These are phyloP conservation scores for Fistulinella prunicolor DNA, from an alignment of 768 basidiomycete species.

Conservation along the genomic window DNA sequence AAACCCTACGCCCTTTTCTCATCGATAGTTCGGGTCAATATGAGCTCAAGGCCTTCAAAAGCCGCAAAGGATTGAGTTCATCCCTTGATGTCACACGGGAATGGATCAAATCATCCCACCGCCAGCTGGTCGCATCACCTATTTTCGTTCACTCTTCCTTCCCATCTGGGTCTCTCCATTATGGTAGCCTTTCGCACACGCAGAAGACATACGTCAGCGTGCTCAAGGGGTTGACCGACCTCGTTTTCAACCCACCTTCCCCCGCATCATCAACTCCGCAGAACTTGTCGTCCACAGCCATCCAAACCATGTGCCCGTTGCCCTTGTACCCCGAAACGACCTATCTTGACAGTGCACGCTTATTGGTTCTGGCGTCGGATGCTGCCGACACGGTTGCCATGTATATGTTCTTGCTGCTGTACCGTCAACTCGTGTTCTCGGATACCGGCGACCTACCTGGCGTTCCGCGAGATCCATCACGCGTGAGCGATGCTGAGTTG, in stretches of 20 bases:
- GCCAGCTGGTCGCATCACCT: slow-evolving; percentile 39
- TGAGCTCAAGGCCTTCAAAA: slow-evolving; percentile 75
- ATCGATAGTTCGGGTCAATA: slow-evolving; percentile 75
- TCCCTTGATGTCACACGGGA: slow-evolving; percentile 55
- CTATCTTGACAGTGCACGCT: slow-evolving; percentile 73
- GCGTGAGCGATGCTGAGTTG: slow-evolving; percentile 52
- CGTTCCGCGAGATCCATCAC: slow-evolving; percentile 31
- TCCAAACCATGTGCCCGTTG: slow-evolving; percentile 33
- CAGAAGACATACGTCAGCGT: slow-evolving; percentile 49
- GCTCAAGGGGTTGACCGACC: slow-evolving; percentile 59
- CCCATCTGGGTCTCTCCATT: slow-evolving; percentile 41
- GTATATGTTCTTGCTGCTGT: slow-evolving; percentile 80
- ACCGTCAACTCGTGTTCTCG: slow-evolving; percentile 67
- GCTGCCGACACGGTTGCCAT: slow-evolving; percentile 70
- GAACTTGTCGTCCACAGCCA: slow-evolving; percentile 31
- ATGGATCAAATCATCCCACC: slow-evolving; percentile 62
- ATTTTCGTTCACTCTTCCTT: slow-evolving; percentile 44
- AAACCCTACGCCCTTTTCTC: slow-evolving; percentile 88
- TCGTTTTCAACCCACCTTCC: slow-evolving; percentile 58
- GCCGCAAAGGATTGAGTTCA: slow-evolving; percentile 43
- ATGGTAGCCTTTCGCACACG: slow-evolving; percentile 42
- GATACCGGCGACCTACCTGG: slow-evolving; percentile 34
- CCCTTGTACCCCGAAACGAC: slow-evolving; percentile 70
- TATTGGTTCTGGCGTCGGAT: slow-evolving; percentile 65
- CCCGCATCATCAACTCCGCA: slow-evolving; percentile 34